phyloP scores from a whole-genome alignment of 2,329 filamentous ascomycete genomes.

The Fusarium longipes region DNA sequence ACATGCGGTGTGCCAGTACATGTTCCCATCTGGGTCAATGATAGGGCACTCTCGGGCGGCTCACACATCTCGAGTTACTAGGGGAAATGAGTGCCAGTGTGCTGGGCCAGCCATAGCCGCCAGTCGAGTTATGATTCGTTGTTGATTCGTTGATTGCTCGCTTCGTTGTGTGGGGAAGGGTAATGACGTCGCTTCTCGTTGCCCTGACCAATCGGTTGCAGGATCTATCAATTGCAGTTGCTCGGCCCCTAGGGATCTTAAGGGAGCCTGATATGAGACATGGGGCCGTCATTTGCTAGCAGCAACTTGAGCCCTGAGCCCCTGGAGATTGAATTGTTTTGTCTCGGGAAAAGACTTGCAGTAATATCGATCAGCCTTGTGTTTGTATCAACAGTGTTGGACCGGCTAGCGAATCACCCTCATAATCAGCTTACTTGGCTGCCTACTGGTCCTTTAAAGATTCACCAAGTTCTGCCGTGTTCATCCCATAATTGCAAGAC shows the following conservation, averaged over 20 bases:
- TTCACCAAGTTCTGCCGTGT: neutral
- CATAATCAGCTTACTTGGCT: neutral
- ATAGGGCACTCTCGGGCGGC: slow-evolving; percentile 27
- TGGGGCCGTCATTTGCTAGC: slow-evolving; percentile 39
- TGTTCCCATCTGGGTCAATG: slow-evolving; percentile 5
- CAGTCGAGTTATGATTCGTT: slow-evolving; percentile 41
- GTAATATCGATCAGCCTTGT: slow-evolving; percentile 32
- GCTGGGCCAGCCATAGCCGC: slow-evolving; percentile 45
- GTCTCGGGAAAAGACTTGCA: slow-evolving; percentile 28
- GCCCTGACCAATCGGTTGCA: slow-evolving; percentile 43
- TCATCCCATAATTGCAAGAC: slow-evolving; percentile 1
- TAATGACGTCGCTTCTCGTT: slow-evolving; percentile 43
- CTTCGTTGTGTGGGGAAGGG: slow-evolving; percentile 39
- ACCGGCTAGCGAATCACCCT: neutral
- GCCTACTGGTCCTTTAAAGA: neutral
- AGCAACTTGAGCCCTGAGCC: slow-evolving; percentile 21
- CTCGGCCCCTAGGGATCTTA: slow-evolving; percentile 43
- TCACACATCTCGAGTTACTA: slow-evolving; percentile 18
- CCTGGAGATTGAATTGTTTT: slow-evolving; percentile 29
- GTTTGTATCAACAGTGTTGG: slow-evolving; percentile 5
- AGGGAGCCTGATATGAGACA: slow-evolving; percentile 44
- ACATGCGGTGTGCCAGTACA: slow-evolving; percentile 37
- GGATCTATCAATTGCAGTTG: slow-evolving; percentile 33
- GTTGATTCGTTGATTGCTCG: slow-evolving; percentile 18
- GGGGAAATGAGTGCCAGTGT: slow-evolving; percentile 39